Base-by-base conservation (phyloP, 2,329 filamentous ascomycete genomes). In the Alternaria panax region DNA sequence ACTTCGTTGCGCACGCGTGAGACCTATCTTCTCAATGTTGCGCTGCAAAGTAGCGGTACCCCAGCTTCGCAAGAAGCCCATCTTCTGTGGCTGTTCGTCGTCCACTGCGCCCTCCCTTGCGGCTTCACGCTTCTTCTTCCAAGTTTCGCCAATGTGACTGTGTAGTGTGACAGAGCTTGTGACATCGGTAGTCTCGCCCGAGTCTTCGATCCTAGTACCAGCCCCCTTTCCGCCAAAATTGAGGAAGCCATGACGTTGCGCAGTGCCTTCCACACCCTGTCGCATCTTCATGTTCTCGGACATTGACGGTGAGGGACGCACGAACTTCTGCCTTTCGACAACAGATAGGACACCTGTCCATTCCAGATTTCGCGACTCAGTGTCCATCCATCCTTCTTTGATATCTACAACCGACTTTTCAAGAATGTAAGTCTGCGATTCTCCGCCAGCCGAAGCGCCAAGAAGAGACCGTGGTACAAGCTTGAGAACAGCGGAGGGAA, bases 281-380 rank as follows among this genome's bases (percentile, higher is more conserved):
- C 66, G 72, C n/a, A 68, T 47, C 50, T 68, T 68, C 9, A 69
- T 74, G 12, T 75, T 67, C 5, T 68, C 69, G 5, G 60, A 57
- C 1, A 67, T 38, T n/a, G 45, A 34, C 7, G 58, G 68, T 11
- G 53, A 48, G 11, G 83, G 82, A 5, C 86, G 81, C 54, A 82
- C 83, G 78, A 92, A 95, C 57, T 86, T 80, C 74, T 95, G 92
- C 67, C 87, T 84, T 80, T 95, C 92, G 20, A 93, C 83, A 12
- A 95, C 91, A 47, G 88, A 91, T 38, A 95, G 80, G 18, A 95
- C 89, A 60, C 91, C 90, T 5, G 91, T 92, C 79, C 90, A 94
- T 78, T 94, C 92, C 53, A 95, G 83, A 71, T 95, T 95, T 64
- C 87, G 85, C 70, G 88, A 92, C 80, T 94, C 91, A 0, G 90